These are phyloP conservation scores for Pestalotiopsis sp. DNA, from an alignment of 2,329 filamentous ascomycete genomes.

Conservation along the genomic window DNA sequence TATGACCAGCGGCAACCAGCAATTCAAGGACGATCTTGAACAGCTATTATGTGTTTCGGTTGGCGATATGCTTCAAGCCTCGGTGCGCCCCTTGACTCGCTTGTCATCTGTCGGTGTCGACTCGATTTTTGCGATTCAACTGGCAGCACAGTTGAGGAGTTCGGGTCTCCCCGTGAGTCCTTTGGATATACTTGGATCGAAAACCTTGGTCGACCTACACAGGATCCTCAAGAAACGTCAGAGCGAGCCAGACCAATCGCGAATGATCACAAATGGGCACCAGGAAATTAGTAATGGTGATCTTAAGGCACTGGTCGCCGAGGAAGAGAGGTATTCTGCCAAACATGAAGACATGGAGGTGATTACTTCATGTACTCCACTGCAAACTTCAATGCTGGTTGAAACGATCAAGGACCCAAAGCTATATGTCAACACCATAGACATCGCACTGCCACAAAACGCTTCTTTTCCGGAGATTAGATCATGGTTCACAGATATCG, in stretches of 20 bases:
- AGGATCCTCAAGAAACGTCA: conserved; percentile 6
- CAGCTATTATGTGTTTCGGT: conserved; percentile 35
- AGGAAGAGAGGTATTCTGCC: conserved; percentile 16
- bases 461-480: conserved; percentile 42
- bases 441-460: conserved; percentile 55
- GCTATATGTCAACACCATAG: conserved; percentile 79
- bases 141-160: conserved; percentile 66
- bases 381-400: conserved; percentile 80
- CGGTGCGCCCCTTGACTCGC: conserved; percentile 27
- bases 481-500: conserved; percentile 52
- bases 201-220: conserved; percentile 37
- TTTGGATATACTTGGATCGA: conserved; percentile 62
- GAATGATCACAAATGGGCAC: not conserved
- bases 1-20: conserved; percentile 3
- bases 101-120: conserved; percentile 40
- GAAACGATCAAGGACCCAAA: conserved; percentile 64
- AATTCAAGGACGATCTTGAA: conserved; percentile 34
- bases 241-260: not conserved
- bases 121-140: conserved; percentile 43
- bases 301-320: not conserved
- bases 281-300: not conserved
- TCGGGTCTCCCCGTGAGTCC: conserved; percentile 59
- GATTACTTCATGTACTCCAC: conserved; percentile 66
- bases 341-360: conserved; percentile 35
- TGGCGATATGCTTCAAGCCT: conserved; percentile 26